Evolutionary conservation across 352 stramenopile genomes (phyloP), one percentile per base, ranked within the genome.

Genomic region (Aphanomyces stellatus): DNA sequence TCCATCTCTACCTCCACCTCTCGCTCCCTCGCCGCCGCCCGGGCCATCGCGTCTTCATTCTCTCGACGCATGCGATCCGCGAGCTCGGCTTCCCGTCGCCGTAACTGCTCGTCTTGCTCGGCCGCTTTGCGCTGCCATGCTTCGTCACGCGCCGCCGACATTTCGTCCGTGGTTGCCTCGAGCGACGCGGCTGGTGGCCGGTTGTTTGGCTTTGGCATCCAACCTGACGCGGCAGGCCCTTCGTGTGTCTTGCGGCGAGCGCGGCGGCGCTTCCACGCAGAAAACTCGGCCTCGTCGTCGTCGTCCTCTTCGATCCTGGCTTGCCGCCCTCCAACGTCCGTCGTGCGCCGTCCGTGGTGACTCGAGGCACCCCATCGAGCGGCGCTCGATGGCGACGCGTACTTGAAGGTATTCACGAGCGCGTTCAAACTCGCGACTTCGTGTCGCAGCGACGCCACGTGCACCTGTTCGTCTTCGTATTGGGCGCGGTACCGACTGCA

Each of bases 381-480:
- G 42, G 15, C 24, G 19, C 24, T 53, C 15, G 43, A 35, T 27
- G 60, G 41, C 49, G 34, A 11, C 13, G 60, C 41, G 7, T 46
- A 67, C 35, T 67, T 56, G 15, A 67, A 30, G 3, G 60, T 55
- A 8, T 48, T 56, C 19, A 67, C 35, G 25, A 90, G 68, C 0
- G 80, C 72, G 22, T 81, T 88, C 25, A 93, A 69, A 55, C 70
- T 88, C 0, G 66, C 64, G 4, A 91, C 79, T 60, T 93, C 81
- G 41, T 90, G 81, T 0, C 83, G 77, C 22, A 91, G 53, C 1
- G 81, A 77, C 49, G 87, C 78, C 0, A 89, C 80, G 31, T 91
- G 82, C 0, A 90, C 61, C 33, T 82, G 82, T 62, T 93, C 85
- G 53, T 92, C 85, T 55, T 93, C 85, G 42, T 81, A 87, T 65